Evolutionary conservation across 306 rosid genomes (phyloP).

Genomic region (Astragalus membranaceus): DNA sequence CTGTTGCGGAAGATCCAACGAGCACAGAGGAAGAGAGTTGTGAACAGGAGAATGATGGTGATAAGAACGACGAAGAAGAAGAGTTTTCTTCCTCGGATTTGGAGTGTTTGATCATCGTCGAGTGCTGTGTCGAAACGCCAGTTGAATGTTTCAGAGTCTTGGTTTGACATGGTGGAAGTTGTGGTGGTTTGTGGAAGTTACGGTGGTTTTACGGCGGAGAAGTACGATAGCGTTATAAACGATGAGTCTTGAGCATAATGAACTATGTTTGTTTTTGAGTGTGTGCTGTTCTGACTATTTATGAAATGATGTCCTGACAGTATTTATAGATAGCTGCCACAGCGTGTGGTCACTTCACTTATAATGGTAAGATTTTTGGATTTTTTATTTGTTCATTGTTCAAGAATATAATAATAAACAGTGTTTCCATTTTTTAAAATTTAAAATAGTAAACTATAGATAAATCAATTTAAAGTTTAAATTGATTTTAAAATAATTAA

Average conservation of each 20-base stretch:
- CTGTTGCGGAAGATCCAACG: conserved; percentile 63
- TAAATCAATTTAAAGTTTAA: too few species aligned
- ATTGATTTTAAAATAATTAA: too few species aligned
- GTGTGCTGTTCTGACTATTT: neutral
- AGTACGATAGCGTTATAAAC: neutral
- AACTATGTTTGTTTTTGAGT: neutral
- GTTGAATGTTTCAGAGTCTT: conserved; percentile 23
- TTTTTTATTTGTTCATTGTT: too few species aligned
- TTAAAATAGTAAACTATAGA: too few species aligned
- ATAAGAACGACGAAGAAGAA: conserved; percentile 51
- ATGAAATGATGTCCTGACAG: too few species aligned
- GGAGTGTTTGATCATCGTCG: conserved; percentile 36
- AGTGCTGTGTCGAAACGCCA: conserved; percentile 48
- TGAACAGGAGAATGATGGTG: conserved; percentile 36
- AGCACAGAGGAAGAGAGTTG: conserved; percentile 47
- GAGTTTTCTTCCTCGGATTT: conserved; percentile 48
- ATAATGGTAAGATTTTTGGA: too few species aligned
- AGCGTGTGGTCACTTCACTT: too few species aligned
- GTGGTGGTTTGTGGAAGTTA: neutral
- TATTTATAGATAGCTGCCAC: too few species aligned
- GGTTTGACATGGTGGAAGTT: conserved; percentile 15
- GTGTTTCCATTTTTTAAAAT: too few species aligned
- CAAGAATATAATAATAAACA: too few species aligned
- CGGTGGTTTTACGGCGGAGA: neutral
- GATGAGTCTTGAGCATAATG: neutral